phyloP scores from a whole-genome alignment of 176 grass and related monocot species.

The Avena insularis region DNA sequence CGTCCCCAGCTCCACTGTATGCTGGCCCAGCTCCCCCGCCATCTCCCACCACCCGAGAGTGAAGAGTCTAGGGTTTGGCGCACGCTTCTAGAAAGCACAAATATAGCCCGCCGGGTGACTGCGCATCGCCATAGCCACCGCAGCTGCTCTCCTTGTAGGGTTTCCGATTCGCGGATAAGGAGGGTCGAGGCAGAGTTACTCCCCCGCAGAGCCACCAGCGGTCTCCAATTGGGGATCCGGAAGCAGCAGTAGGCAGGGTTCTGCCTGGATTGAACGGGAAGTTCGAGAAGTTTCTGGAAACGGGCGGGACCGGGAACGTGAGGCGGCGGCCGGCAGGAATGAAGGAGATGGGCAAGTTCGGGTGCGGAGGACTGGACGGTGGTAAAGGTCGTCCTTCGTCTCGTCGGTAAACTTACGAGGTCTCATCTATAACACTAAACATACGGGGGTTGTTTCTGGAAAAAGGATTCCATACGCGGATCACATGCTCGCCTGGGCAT shows the following conservation, averaged over 20 bases:
- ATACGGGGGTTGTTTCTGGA: no score
- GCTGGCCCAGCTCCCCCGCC: constrained; percentile 79
- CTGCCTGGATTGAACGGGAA: background rate
- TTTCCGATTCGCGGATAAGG: background rate
- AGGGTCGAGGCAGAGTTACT: background rate
- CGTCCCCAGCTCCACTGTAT: constrained; percentile 87
- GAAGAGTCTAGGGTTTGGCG: constrained; percentile 18
- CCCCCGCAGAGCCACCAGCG: background rate
- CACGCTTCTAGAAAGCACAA: background rate
- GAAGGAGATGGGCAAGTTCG: constrained; percentile 5
- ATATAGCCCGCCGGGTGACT: background rate
- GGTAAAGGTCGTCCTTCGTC: background rate
- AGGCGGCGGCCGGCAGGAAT: constrained; percentile 34
- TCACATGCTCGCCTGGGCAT: no score
- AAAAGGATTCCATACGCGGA: no score
- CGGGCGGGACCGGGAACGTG: background rate
- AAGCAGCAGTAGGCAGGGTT: background rate
- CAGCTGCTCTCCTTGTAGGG: constrained; percentile 8
- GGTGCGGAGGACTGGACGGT: background rate
- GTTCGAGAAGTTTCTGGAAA: constrained; percentile 6
- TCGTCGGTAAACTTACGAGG: background rate
- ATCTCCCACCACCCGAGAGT: constrained; percentile 29
- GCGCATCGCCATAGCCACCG: constrained; percentile 17
- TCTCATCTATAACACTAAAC: background rate
- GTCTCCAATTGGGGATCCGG: background rate